Evolutionary conservation across 163 green algal genomes (phyloP), one percentile per base, ranked within the genome.

Genomic region (Prototheca wickerhamii): DNA sequence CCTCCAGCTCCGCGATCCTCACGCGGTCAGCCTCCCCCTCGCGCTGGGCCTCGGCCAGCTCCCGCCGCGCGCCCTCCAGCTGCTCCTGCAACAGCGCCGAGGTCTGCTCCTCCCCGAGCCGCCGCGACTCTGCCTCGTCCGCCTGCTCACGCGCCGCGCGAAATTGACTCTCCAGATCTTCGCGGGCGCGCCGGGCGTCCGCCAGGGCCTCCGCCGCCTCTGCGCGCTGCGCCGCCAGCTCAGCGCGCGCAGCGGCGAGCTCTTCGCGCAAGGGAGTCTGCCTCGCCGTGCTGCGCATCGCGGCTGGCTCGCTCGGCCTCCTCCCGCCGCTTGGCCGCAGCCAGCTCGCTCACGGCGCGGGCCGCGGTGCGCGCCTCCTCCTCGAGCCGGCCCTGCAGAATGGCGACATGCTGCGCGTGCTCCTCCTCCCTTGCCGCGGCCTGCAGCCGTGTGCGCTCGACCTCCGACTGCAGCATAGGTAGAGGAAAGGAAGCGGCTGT

Each of bases 41-140:
- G 10, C 37, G 37, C 37, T 15, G 10, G 10, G 10, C 37, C 37
- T 15, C 37, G 37, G 37, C 37, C 37, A 44, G 20, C 46, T 54
- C 46, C 15, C 15, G 5, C 12, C 46, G 46, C 46, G 46, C 46
- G 23, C 20, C 46, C 20, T 54, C 46, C 1, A 53, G 32, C 55
- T 63, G 37, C 57, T 70, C 63, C 34, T 66, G 40, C 31, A 57
- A 8, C 33, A 70, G 58, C 4, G 20, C 52, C 3, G 31, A 58
- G 23, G 32, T 57, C 34, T 68, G 58, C 35, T 74, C 42, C n/a
- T 58, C 67, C 21, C 69, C 61, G 46, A 74, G 33, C 68, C 58
- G 21, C 6, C 28, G 40, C 6, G 10, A 3, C 30, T 61, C 31
- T 18, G 69, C 15, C 28, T 71, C 49, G 29, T 69, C 43, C 3